Conservation (phyloP, 805 yeast genomes). For the Metschnikowia kofuensis region DNA sequence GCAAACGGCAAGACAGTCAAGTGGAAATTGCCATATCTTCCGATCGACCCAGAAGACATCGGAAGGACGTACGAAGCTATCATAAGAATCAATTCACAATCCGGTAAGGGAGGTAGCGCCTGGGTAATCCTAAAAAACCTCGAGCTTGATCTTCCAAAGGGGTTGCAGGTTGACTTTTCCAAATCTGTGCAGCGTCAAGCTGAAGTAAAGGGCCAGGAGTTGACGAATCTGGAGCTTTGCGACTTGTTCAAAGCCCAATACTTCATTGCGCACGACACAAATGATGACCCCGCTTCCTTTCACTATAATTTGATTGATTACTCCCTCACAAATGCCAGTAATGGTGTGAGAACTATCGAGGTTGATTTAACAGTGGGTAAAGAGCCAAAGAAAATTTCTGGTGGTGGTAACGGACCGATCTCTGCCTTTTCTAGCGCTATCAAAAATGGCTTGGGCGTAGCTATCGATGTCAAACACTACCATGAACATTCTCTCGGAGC, state of each 20-base stretch:
- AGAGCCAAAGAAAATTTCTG: slow-evolving; percentile 36
- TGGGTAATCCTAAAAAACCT: slow-evolving; percentile 77
- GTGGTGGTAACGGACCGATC: slow-evolving; percentile 80
- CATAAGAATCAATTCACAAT: slow-evolving; percentile 82
- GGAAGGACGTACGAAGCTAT: slow-evolving; percentile 93
- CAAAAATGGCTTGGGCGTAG: slow-evolving; percentile 39
- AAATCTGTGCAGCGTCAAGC: slow-evolving; percentile 67
- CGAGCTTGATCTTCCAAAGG: slow-evolving; percentile 79
- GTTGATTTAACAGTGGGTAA: slow-evolving; percentile 48
- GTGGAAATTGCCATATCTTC: slow-evolving; percentile 81
- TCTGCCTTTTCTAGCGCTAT: slow-evolving; percentile 59
- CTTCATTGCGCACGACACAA: slow-evolving; percentile 37
- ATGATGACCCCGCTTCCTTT: slow-evolving; percentile 17
- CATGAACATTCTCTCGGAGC: slow-evolving; percentile 79
- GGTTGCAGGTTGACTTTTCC: slow-evolving; percentile 74
- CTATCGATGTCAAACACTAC: slow-evolving; percentile 63
- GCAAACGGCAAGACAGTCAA: slow-evolving; percentile 34
- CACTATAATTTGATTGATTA: slow-evolving; percentile 44
- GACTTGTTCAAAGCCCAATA: slow-evolving; percentile 62
- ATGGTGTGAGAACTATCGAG: slow-evolving; percentile 40
- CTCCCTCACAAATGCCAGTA: slow-evolving; percentile 39
- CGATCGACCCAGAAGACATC: slow-evolving; percentile 80
- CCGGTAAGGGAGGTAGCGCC: slow-evolving; percentile 88
- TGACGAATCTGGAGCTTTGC: slow-evolving; percentile 61
- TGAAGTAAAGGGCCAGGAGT: slow-evolving; percentile 69